Percentiles rank a stretch among this genome's conserved stretches.
Conservation (phyloP, 176 grass and related monocot genomes). For the Ensete glaucum region DNA sequence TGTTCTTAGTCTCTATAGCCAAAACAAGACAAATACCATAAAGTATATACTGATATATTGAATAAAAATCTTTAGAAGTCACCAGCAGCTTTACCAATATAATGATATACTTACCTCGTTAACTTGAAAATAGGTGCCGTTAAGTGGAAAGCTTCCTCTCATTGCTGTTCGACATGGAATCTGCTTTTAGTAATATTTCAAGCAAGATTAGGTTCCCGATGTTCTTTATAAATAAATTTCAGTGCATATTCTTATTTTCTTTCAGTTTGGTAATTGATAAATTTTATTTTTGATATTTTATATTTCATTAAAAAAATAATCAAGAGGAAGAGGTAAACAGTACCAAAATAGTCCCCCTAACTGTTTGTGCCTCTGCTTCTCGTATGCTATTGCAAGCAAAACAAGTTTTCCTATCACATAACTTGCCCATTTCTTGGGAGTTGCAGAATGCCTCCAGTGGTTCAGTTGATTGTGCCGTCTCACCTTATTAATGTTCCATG, state of each 20-base stretch:
- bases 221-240: background rate
- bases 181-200: constrained; percentile 28
- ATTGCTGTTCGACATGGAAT: constrained; percentile 96
- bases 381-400: constrained; percentile 30
- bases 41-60: background rate
- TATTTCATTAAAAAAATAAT: background rate
- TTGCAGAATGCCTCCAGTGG: constrained; percentile 29
- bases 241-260: background rate
- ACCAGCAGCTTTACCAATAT: background rate
- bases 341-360: constrained; percentile 86
- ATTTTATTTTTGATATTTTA: background rate
- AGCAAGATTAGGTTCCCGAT: background rate
- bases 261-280: background rate
- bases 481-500: constrained; percentile 35
- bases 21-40: constrained; percentile 5
- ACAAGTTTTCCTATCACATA: constrained; percentile 44
- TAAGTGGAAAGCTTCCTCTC: constrained; percentile 93
- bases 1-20: background rate
- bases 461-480: constrained; percentile 43
- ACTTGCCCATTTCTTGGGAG: constrained; percentile 26
- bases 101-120: constrained; percentile 55
- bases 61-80: background rate
- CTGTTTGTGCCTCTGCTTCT: constrained; percentile 59
- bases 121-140: constrained; percentile 98
- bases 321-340: background rate